phyloP scores from a whole-genome alignment of 2,329 filamentous ascomycete genomes.

The Microcera coccophila region DNA sequence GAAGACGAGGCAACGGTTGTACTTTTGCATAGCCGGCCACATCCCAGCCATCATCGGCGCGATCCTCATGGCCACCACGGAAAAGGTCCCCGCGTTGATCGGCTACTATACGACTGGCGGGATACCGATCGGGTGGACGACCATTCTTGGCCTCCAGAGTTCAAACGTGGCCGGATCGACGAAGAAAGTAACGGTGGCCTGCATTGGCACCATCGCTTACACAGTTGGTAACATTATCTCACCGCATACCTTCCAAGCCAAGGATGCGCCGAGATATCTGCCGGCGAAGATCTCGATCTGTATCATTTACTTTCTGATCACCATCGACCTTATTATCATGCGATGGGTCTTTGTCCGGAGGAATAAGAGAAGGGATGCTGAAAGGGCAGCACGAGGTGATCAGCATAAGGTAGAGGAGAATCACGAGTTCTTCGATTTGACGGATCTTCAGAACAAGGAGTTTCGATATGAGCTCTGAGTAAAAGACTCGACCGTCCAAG shows the following conservation, averaged over 20 bases:
- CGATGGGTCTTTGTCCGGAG: conserved; percentile 14
- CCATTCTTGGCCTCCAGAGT: conserved; percentile 18
- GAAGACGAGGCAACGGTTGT: conserved; percentile 12
- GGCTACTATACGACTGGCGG: conserved; percentile 20
- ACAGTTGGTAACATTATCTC: conserved; percentile 22
- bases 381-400: conserved; percentile 6
- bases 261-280: conserved; percentile 16
- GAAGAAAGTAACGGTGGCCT: conserved; percentile 20
- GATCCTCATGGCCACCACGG: conserved; percentile 20
- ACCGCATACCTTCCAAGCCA: conserved; percentile 18
- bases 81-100: conserved; percentile 17
- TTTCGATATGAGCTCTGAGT: conserved; percentile 2
- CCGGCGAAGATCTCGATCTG: conserved; percentile 20
- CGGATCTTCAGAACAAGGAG: conserved; percentile 16
- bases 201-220: conserved; percentile 19
- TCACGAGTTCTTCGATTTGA: conserved; percentile 19
- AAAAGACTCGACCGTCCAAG: too few species aligned
- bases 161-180: conserved; percentile 20
- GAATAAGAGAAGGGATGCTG: conserved; percentile 12
- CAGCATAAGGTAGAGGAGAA: conserved; percentile 10
- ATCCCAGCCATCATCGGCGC: conserved; percentile 17
- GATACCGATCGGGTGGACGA: conserved; percentile 20
- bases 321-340: conserved; percentile 16
- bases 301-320: conserved; percentile 20
- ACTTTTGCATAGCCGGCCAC: conserved; percentile 13